A percentile compares a stretch with the other conserved stretches of the same genome.
phyloP scores from a whole-genome alignment of 306 rosid genomes.

The Glycine tomentella region DNA sequence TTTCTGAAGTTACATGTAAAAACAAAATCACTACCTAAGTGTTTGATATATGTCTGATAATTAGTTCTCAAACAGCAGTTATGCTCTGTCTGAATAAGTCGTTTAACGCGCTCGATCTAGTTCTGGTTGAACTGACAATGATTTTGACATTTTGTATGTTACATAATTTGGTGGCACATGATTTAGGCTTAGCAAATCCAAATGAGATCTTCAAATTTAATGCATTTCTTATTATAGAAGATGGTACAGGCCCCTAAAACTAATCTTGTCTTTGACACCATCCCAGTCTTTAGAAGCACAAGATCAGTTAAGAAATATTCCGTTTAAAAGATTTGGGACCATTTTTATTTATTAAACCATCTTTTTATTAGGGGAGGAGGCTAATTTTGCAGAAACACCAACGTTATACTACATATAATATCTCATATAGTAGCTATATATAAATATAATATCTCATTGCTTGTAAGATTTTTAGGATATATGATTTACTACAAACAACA shows the following conservation, averaged over 20 bases:
- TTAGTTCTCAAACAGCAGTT: conserved; percentile 39
- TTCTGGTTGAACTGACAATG: conserved; percentile 33
- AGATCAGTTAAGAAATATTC: conserved; percentile 18
- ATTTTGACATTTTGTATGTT: conserved; percentile 43
- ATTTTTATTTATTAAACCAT: conserved; percentile 36
- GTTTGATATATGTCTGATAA: conserved; percentile 43
- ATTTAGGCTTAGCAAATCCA: conserved; percentile 43
- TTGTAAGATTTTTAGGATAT: neutral
- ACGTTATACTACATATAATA: neutral
- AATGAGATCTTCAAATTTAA: conserved; percentile 42
- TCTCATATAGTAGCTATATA: too few relatives aligned
- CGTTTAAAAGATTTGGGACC: conserved; percentile 45
- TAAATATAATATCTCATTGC: neutral
- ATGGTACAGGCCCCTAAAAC: conserved; percentile 43
- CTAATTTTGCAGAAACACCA: conserved; percentile 33
- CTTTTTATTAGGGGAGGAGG: neutral
- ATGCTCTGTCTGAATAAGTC: conserved; percentile 29
- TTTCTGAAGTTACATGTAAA: neutral
- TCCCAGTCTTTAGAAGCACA: conserved; percentile 46
- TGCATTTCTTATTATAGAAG: conserved; percentile 29
- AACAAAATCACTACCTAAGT: neutral
- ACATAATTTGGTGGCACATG: conserved; percentile 46
- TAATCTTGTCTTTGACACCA: conserved; percentile 42
- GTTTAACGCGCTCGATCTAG: conserved; percentile 8
- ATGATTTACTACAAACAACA: conserved; percentile 15